Conservation (phyloP, 768 basidiomycete species). For the Inosperma sp. region DNA sequence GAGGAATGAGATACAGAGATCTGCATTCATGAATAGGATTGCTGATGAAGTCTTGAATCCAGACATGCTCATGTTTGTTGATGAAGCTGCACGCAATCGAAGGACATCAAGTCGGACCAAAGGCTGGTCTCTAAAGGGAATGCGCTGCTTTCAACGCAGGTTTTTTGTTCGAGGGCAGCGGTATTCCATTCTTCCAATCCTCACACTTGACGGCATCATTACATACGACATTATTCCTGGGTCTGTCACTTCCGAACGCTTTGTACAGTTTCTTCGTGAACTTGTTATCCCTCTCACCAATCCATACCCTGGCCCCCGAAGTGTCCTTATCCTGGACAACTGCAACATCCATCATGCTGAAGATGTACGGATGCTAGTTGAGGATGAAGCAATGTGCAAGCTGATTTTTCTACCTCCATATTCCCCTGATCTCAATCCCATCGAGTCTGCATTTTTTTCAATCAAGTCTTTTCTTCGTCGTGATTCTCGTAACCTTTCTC, state of each 20-base stretch:
- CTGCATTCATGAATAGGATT: constrained; percentile 14
- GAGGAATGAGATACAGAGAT: constrained; percentile 10
- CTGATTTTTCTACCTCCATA: constrained; percentile 12
- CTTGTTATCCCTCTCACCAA: constrained; percentile 3
- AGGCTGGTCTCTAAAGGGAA: constrained; percentile 12
- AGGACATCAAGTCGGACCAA: constrained; percentile 2
- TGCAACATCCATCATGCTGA: constrained; percentile 10
- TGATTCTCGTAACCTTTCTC: neutral
- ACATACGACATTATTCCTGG: constrained; percentile 4
- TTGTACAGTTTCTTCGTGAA: constrained; percentile 3
- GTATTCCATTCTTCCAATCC: constrained; percentile 2
- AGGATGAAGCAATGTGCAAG: constrained; percentile 1
- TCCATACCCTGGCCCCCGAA: constrained; percentile 9
- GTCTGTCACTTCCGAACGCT: neutral
- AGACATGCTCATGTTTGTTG: constrained; percentile 13
- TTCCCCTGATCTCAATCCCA: constrained; percentile 17
- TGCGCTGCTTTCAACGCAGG: neutral
- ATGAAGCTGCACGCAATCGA: constrained; percentile 13
- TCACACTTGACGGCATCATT: constrained; percentile 7
- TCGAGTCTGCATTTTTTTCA: constrained; percentile 1
- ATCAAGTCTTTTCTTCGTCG: constrained; percentile 4
- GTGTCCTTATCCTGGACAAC: constrained; percentile 9
- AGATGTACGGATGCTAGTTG: neutral
- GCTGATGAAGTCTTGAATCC: constrained; percentile 12
- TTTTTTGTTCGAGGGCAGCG: constrained; percentile 5